These are phyloP conservation scores for Phytomonas francai DNA, from an alignment of 208 protist species.

Conservation along the genomic window DNA sequence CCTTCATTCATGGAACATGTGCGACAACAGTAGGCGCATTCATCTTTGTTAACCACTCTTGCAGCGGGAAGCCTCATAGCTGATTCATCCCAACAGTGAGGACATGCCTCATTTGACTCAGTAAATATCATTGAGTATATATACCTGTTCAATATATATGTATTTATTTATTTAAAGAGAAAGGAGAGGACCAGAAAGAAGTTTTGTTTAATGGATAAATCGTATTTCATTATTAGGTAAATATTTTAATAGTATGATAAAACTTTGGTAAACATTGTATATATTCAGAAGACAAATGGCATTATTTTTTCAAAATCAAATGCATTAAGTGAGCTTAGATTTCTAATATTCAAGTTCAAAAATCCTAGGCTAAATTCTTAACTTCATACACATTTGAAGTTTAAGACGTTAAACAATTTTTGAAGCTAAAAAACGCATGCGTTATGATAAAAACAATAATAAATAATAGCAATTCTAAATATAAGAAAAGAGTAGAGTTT, in stretches of 20 bases:
- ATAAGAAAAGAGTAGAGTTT: background rate
- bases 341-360: background rate
- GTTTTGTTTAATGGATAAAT: background rate
- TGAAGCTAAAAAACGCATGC: background rate
- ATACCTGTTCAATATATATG: background rate
- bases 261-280: background rate
- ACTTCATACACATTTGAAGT: background rate
- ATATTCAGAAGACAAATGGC: background rate
- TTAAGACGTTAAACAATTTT: background rate
- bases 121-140: conserved; percentile 32
- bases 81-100: conserved; percentile 74
- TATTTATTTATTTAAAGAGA: conserved; percentile 6
- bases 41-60: conserved; percentile 60
- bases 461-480: background rate
- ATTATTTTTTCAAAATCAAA: background rate
- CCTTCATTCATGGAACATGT: conserved; percentile 50
- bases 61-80: conserved; percentile 25
- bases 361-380: background rate
- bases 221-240: background rate
- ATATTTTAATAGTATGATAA: background rate
- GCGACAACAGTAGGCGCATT: conserved; percentile 86
- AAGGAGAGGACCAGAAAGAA: conserved; percentile 7
- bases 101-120: conserved; percentile 47
- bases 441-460: background rate
- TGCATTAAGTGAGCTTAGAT: conserved; percentile 2